A percentile compares a stretch with the other conserved stretches of the same genome.
These are phyloP conservation scores for Umbilicus rupestris DNA, from an alignment of 164 flowering plant genomes.

Conservation along the genomic window DNA sequence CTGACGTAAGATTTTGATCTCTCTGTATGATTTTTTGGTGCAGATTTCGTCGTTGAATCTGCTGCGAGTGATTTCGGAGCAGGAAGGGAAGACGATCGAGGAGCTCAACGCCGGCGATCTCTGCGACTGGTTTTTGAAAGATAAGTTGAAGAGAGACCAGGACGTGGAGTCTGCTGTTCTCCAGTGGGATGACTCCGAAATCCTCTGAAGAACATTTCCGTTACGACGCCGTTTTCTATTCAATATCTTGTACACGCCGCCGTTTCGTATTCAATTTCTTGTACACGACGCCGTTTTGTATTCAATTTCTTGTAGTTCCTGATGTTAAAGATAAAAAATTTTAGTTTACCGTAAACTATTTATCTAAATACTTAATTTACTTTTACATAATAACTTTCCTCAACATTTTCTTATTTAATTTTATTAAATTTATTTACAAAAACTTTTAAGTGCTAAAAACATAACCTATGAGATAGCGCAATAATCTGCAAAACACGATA, in stretches of 20 bases:
- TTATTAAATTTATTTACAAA: too few relatives aligned
- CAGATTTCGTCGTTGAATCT: constrained; percentile 85
- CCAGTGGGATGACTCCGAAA: constrained; percentile 75
- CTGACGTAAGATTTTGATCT: not conserved
- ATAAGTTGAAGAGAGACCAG: constrained; percentile 79
- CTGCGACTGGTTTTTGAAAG: constrained; percentile 92
- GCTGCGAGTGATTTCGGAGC: constrained; percentile 71
- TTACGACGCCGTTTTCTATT: not conserved
- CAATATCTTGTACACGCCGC: not conserved
- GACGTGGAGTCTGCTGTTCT: constrained; percentile 69
- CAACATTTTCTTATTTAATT: too few relatives aligned
- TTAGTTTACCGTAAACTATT: too few relatives aligned
- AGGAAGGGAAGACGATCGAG: constrained; percentile 73
- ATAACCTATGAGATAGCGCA: too few relatives aligned
- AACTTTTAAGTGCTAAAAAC: too few relatives aligned
- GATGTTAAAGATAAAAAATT: too few relatives aligned
- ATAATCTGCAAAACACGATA: not conserved
- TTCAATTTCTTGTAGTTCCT: too few relatives aligned
- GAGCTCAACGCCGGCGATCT: constrained; percentile 76
- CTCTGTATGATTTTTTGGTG: constrained; percentile 3
- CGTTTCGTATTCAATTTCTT: too few relatives aligned
- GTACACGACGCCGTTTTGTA: too few relatives aligned
- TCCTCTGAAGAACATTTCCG: not conserved
- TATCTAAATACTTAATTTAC: too few relatives aligned
- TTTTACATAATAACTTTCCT: too few relatives aligned